Base-by-base conservation (phyloP, 345 rosid genomes). In the Linum trigynum region DNA sequence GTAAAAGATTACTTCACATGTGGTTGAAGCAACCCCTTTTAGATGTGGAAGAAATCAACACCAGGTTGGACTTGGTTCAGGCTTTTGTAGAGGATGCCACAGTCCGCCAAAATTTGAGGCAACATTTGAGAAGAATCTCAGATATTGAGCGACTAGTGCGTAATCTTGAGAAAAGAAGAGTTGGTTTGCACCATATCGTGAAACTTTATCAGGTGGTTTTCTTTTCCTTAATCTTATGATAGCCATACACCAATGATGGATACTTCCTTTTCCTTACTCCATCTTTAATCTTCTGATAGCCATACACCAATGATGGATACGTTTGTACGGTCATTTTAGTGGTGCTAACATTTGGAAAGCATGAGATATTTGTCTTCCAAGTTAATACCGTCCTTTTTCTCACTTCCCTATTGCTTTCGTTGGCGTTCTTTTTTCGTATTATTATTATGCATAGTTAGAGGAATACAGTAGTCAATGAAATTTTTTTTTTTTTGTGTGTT, bases 21-120 rank as follows among this genome's bases (percentile, higher is more conserved):
- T 94, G 99, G 97, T 83, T 94, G 57, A 94, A 90, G 73, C 96
- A 90, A 76, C 99, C 99, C 74, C 84, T 94, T 6, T 65, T 90
- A 63, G 89, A 90, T 79, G 85, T 85, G 45, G 67, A 76, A 32
- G 88, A 83, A 82, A 90, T 94, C 71, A 88, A 84, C 62, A 70
- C 65, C 66, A 84, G 99, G 73, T 70, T 94, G 55, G 95, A 94
- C 77, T 72, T 90, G 74, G 99, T 90, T 53, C 97, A 90, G 79
- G 84, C 89, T 62, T 94, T 94, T 72, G 96, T 88, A 63, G 97
- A 87, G 73, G 96, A 88, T 80, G 72, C 95, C 61, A 92, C 82
- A 69, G 85, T 88, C 77, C 86, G 96, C 57, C 96, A 85, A 79
- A 89, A 82, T 75, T 79, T 94, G 69, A 85, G 97, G 79, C 99